Percentiles rank a stretch among this genome's conserved stretches.
Conservation (phyloP, 441 rosid genomes). For the Populus hybrid region DNA sequence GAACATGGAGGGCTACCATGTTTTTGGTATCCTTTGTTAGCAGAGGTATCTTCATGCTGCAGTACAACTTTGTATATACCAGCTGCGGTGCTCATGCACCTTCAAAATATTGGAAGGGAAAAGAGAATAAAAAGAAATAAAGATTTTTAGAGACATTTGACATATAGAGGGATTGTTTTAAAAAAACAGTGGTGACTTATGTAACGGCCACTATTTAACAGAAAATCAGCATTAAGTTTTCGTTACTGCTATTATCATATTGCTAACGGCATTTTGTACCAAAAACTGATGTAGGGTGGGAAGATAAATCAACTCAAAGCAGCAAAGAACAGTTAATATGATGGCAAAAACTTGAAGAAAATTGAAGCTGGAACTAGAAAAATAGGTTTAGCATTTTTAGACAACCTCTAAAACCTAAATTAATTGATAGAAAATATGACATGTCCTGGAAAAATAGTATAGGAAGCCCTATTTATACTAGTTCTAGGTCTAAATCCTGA, state of each 20-base stretch:
- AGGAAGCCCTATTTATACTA: no score
- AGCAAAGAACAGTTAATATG: not conserved
- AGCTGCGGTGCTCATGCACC: not conserved
- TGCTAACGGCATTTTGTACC: not conserved
- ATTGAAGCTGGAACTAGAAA: not conserved
- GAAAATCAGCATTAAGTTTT: not conserved
- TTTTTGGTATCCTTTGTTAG: slow-evolving; percentile 3
- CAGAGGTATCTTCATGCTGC: not conserved
- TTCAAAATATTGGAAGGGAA: not conserved
- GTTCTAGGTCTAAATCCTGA: no score
- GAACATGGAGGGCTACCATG: not conserved
- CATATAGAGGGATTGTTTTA: not conserved
- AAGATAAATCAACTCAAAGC: not conserved
- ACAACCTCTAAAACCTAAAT: not conserved
- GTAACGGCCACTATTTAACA: not conserved
- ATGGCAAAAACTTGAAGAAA: not conserved
- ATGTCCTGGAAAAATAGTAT: no score
- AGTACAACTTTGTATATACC: not conserved
- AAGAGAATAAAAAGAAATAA: not conserved
- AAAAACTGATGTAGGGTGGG: not conserved
- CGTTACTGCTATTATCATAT: not conserved
- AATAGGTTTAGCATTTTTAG: not conserved
- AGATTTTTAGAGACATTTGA: not conserved
- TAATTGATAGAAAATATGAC: no score
- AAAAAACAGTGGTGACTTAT: no score